Base-by-base conservation (phyloP, 176 grass and related monocot species). In the Bothriochloa decipiens region DNA sequence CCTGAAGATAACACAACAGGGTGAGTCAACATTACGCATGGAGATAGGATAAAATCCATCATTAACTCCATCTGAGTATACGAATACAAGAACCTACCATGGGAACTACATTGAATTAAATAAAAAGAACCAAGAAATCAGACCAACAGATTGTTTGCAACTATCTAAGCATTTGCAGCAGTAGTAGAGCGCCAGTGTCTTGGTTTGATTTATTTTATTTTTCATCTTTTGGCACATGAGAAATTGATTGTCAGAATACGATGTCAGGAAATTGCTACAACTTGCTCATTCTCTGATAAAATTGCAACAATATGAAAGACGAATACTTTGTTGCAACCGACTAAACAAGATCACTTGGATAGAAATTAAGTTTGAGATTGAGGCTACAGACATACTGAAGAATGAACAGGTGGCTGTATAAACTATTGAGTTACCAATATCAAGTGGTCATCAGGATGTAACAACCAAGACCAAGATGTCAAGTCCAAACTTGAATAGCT, bases 1-100 rank as follows among this genome's bases (percentile, higher is more conserved):
- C 93, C 96, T 99, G 88, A 86, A 84, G 14, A 58, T 33, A 50
- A 46, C 32, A 35, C 28, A 82, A 78, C 41, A 85, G 60, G 28
- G 40, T 6, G 36, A 68, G 20, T 68, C 39, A 74, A 67, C 39
- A 22, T 4, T 22, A 53, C 43, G 65, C 25, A 82, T 43, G 32
- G 22, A 85, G 23, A 63, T 76, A 74, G 12, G 2, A 18, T 13
- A 64, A 83, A 12, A 22, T 17, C n/a, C 42, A 74, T 42, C 18
- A 53, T 20, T 10, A 65, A 17, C 52, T 55, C 16, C 55, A 72
- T 77, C 11, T 8, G 7, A 74, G 27, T 22, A 42, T 42, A 88
- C 3, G 12, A 58, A 58, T 65, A 75, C 22, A 2, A 29, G 35
- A 40, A 52, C 45, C 6, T 40, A 75, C 17, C 26, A 7, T 42